Conservation (phyloP, 1,139 yeast genomes). For the Taiozyma sp. region DNA sequence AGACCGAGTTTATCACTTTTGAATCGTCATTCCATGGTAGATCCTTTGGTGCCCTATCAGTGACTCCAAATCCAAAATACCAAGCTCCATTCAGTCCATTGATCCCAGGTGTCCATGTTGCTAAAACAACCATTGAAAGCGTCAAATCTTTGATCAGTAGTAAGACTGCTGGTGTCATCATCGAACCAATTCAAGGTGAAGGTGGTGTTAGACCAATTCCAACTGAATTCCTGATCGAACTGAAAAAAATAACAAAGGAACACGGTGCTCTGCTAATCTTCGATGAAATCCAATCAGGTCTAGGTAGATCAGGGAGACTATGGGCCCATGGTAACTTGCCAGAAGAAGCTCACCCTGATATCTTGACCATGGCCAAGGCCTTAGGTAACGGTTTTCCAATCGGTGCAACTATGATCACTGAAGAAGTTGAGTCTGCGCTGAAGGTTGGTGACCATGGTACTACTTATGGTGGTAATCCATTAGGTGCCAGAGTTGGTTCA, state of each 20-base stretch:
- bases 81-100: slow-evolving; percentile 88
- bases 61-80: slow-evolving; percentile 89
- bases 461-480: slow-evolving; percentile 95
- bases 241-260: slow-evolving; percentile 65
- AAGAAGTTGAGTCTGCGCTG: slow-evolving; percentile 65
- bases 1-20: slow-evolving; percentile 79
- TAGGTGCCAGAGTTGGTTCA: slow-evolving; percentile 78
- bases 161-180: slow-evolving; percentile 85
- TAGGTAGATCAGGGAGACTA: slow-evolving; percentile 86
- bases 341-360: slow-evolving; percentile 84
- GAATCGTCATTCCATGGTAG: slow-evolving; percentile 92
- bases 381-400: slow-evolving; percentile 98
- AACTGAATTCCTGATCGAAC: slow-evolving; percentile 55
- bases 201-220: slow-evolving; percentile 83
- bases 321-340: slow-evolving; percentile 89
- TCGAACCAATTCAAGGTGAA: slow-evolving; percentile 98
- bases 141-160: slow-evolving; percentile 58
- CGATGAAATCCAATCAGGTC: slow-evolving; percentile 96
- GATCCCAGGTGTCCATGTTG: slow-evolving; percentile 75
- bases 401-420: slow-evolving; percentile 88
- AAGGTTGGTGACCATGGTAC: slow-evolving; percentile 97
- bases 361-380: slow-evolving; percentile 91
- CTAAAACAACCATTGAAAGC: slow-evolving; percentile 52
- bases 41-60: slow-evolving; percentile 87
- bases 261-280: slow-evolving; percentile 76